These are phyloP conservation scores for Polyporus arcularius DNA, from an alignment of 768 basidiomycete species.

Conservation along the genomic window DNA sequence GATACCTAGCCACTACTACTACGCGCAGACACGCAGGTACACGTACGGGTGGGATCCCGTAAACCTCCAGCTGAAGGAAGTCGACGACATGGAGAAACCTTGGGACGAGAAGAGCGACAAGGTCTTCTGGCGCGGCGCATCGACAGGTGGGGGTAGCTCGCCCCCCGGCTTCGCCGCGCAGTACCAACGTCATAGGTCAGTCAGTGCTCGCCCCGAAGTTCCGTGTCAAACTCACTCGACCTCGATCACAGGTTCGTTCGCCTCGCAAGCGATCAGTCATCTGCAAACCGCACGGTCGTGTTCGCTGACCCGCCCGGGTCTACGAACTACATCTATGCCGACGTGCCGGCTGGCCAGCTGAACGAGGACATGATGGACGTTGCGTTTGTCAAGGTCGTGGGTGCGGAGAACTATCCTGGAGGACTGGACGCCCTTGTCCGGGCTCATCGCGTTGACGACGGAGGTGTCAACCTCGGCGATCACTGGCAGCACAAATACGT, in stretches of 20 bases:
- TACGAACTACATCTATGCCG: conserved; percentile 57
- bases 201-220: conserved; percentile 21
- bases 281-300: conserved; percentile 60
- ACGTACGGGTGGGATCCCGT: conserved; percentile 91
- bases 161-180: conserved; percentile 80
- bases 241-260: conserved; percentile 60
- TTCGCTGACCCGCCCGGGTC: conserved; percentile 68
- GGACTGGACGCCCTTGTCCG: conserved; percentile 65
- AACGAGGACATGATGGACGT: conserved; percentile 86
- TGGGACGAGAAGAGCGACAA: conserved; percentile 89
- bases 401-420: conserved; percentile 70
- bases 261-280: conserved; percentile 64
- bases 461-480: conserved; percentile 76
- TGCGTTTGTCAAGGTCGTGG: conserved; percentile 80
- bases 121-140: conserved; percentile 95
- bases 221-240: not conserved
- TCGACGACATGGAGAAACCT: conserved; percentile 82
- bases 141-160: conserved; percentile 90
- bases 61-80: conserved; percentile 67
- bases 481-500: conserved; percentile 94
- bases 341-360: conserved; percentile 57
- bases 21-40: conserved; percentile 75
- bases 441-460: conserved; percentile 68
- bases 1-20: conserved; percentile 97
- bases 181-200: conserved; percentile 85